A percentile compares a stretch with the other conserved stretches of the same genome.
Conservation (phyloP, 805 yeast species). For the Candida ficus region DNA sequence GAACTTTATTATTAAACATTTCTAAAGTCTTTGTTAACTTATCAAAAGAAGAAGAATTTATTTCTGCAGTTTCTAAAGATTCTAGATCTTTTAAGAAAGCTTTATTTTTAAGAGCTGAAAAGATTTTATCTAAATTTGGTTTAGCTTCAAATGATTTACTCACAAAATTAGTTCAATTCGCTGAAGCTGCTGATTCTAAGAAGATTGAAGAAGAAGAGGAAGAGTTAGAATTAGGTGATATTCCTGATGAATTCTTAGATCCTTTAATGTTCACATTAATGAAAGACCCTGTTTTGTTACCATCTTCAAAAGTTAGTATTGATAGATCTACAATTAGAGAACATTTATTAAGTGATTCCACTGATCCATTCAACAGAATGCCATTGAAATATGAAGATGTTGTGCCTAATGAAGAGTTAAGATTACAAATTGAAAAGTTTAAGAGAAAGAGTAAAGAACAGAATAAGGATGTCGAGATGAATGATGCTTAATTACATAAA, state of each 20-base stretch:
- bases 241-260: constrained; percentile 95
- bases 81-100: constrained; percentile 77
- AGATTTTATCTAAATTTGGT: constrained; percentile 51
- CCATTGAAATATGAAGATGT: constrained; percentile 90
- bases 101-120: constrained; percentile 66
- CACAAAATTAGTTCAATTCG: constrained; percentile 47
- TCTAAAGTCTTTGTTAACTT: constrained; percentile 75
- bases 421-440: constrained; percentile 50
- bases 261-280: constrained; percentile 94
- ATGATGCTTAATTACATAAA: constrained; percentile 6
- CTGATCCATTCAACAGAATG: constrained; percentile 94
- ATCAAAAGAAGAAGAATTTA: constrained; percentile 57
- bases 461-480: constrained; percentile 15
- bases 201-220: constrained; percentile 68
- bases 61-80: constrained; percentile 81
- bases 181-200: constrained; percentile 56
- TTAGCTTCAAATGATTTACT: constrained; percentile 55
- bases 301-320: constrained; percentile 76
- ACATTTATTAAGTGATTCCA: constrained; percentile 88
- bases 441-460: constrained; percentile 11
- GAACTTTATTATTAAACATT: constrained; percentile 58
- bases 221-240: constrained; percentile 84
- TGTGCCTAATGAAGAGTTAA: constrained; percentile 67
- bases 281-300: constrained; percentile 95
- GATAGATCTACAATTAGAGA: constrained; percentile 91